phyloP scores from a whole-genome alignment of 495 filamentous ascomycete genomes.

The Xylaria longipes region DNA sequence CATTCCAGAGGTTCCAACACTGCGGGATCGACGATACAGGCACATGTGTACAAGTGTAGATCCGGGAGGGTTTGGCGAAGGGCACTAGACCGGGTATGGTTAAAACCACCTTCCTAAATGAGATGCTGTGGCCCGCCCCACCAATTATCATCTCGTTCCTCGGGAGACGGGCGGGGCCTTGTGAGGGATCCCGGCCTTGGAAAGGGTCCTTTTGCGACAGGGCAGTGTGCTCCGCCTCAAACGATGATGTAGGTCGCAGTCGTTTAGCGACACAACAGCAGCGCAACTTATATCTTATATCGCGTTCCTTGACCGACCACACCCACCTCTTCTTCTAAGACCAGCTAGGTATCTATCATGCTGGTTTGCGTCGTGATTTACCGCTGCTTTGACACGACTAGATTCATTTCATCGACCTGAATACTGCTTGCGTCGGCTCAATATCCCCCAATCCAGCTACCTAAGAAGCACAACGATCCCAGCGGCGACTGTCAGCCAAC shows the following conservation, averaged over 20 bases:
- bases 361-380: background rate
- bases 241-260: slow-evolving; percentile 8
- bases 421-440: background rate
- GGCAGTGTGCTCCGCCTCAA: slow-evolving; percentile 12
- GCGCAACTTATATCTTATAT: too few species aligned
- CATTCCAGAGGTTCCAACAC: background rate
- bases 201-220: slow-evolving; percentile 8
- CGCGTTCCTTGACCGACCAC: background rate
- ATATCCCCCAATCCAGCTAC: background rate
- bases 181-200: background rate
- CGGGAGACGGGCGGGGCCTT: slow-evolving; percentile 15
- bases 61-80: background rate
- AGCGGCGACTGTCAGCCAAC: slow-evolving; percentile 12
- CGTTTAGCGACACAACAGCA: background rate
- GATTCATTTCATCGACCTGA: slow-evolving; percentile 2
- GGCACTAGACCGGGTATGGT: background rate
- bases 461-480: background rate
- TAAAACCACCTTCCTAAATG: background rate
- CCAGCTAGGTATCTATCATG: slow-evolving; percentile 9
- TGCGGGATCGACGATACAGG: background rate
- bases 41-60: background rate
- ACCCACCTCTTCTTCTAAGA: background rate
- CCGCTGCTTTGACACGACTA: slow-evolving; percentile 6
- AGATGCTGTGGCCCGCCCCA: slow-evolving; percentile 6
- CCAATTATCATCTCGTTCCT: slow-evolving; percentile 18